Conservation (phyloP, 1,284 basidiomycete species). For the Cerioporus squamosus region DNA sequence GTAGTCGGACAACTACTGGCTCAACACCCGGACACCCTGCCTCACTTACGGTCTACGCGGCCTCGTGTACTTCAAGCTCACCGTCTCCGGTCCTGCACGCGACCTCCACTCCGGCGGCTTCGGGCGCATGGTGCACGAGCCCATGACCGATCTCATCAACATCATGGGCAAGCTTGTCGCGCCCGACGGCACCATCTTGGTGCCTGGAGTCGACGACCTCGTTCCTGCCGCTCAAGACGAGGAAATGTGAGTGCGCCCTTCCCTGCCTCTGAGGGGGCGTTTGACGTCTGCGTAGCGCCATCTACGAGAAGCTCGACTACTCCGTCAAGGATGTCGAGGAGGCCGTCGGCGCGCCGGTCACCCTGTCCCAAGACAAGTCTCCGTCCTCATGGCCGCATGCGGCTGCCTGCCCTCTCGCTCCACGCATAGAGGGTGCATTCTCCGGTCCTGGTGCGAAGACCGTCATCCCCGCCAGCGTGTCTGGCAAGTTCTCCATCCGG, state of each 20-base stretch:
- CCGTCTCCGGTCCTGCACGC: slow-evolving; percentile 82
- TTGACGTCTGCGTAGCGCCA: slow-evolving; percentile 41
- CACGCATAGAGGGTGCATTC: slow-evolving; percentile 98
- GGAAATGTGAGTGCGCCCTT: slow-evolving; percentile 59
- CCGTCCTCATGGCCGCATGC: slow-evolving; percentile 91
- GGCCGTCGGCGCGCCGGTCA: slow-evolving; percentile 79
- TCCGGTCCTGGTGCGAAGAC: slow-evolving; percentile 90
- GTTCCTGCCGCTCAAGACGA: slow-evolving; percentile 79
- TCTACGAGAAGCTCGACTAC: slow-evolving; percentile 83
- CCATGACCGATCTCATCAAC: slow-evolving; percentile 81
- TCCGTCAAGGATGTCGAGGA: slow-evolving; percentile 77
- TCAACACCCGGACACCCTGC: slow-evolving; percentile 78
- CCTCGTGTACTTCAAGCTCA: slow-evolving; percentile 87
- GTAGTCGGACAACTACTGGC: slow-evolving; percentile 87
- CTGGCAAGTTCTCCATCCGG: slow-evolving; percentile 95
- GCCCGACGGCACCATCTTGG: slow-evolving; percentile 81
- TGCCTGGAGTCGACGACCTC: slow-evolving; percentile 92
- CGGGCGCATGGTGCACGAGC: slow-evolving; percentile 88
- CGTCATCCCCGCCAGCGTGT: slow-evolving; percentile 91
- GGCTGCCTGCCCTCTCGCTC: slow-evolving; percentile 86
- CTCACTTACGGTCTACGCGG: slow-evolving; percentile 87
- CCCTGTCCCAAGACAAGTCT: slow-evolving; percentile 83
- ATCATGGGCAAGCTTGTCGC: slow-evolving; percentile 91
- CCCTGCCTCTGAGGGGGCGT: neutral
- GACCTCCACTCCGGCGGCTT: slow-evolving; percentile 95